These are phyloP conservation scores for Chenopodium quinoa DNA, from an alignment of 148 eudicot genomes.

Conservation along the genomic window DNA sequence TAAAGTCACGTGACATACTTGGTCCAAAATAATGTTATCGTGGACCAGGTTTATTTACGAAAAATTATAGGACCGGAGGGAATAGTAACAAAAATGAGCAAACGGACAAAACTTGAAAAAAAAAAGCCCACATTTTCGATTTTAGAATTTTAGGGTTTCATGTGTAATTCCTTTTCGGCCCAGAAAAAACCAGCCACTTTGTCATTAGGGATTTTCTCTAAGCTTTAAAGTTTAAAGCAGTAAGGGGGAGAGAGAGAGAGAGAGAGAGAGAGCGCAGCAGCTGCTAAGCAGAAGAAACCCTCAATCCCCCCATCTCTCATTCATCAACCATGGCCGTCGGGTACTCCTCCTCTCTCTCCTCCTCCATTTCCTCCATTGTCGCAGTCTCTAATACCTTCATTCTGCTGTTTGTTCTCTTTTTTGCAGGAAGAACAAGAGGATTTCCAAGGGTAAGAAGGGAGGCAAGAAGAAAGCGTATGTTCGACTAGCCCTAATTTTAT, in stretches of 20 bases:
- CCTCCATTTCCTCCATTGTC: background rate
- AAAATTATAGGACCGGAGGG: no score
- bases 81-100: no score
- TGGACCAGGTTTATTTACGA: no score
- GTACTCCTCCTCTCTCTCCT: slow-evolving; percentile 9
- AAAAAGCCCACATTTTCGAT: no score
- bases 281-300: background rate
- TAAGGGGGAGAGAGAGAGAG: background rate
- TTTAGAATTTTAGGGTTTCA: no score
- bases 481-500: background rate
- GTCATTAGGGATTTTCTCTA: background rate
- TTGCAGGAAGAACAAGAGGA: slow-evolving; percentile 63
- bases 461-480: slow-evolving; percentile 66
- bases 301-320: background rate
- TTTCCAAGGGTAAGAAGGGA: slow-evolving; percentile 68
- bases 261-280: background rate
- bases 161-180: background rate
- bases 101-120: no score
- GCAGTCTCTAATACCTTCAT: background rate
- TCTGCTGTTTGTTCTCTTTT: background rate
- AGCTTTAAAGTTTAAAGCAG: background rate
- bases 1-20: no score
- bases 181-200: background rate
- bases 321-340: slow-evolving; percentile 35
- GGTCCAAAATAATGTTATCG: no score